Base-by-base conservation (phyloP, 1,284 basidiomycete species). In the Vanrija humicola region DNA sequence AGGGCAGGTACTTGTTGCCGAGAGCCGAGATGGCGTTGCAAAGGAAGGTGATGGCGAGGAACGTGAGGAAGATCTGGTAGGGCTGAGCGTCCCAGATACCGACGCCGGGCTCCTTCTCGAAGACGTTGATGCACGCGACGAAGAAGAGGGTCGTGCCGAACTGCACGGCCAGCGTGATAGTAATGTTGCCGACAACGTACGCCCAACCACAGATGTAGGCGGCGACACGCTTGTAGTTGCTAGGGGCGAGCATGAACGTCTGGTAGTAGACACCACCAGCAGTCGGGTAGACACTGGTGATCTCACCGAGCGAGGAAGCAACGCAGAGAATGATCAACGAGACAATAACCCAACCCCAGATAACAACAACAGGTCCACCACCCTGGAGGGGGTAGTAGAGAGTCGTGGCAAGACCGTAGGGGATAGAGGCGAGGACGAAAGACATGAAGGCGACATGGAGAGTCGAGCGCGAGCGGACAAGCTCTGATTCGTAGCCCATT, bases 191-290 rank as follows among this genome's bases (percentile, higher is more conserved):
- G 5, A 78, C 75, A 8, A 78, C 62, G 10, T 69, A 71, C 26
- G 78, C 65, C 78, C 78, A 79, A 18, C 78, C 78, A 14, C 75
- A 75, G 43, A 78, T 71, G 69, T 75, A 79, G 8, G 72, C 72
- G 6, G 74, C 64, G 39, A 78, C 34, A 0, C 73, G 70, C 6
- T 68, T 69, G 59, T 69, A 72, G 40, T 61, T 64, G 21, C 60
- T 63, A 15, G 72, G 73, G 1, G 74, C 67, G 9, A 77, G 70
- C 61, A 74, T 74, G 44, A 70, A 75, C 1, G 74, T 68, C 76
- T 77, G 78, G 53, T 77, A 76, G 61, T 78, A 79, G n/a, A 77
- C 72, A 26, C 78, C 77, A 6, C 77, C 78, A 0, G 73, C 70
- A 12, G 72, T 69, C 0, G 78, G 78, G 53, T 71, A 79, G 28